phyloP scores from a whole-genome alignment of 495 filamentous ascomycete genomes.

The Neohortaea acidophila region DNA sequence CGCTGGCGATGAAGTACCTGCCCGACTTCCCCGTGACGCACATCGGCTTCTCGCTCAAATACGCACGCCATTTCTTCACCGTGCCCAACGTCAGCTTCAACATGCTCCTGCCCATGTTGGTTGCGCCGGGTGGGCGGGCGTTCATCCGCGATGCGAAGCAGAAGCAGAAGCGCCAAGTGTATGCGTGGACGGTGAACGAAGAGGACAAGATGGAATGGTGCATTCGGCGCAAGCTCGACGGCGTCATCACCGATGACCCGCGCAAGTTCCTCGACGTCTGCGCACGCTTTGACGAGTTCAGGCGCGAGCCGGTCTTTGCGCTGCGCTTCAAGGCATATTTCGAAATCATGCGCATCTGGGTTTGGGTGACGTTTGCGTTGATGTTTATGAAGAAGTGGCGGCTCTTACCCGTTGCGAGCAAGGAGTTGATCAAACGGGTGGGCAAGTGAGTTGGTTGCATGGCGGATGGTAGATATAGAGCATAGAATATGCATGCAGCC shows the following conservation, averaged over 20 bases:
- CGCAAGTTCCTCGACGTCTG: slow-evolving; percentile 35
- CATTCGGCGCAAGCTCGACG: slow-evolving; percentile 38
- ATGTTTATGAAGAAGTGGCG: slow-evolving; percentile 16
- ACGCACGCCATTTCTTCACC: slow-evolving; percentile 54
- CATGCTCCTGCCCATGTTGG: slow-evolving; percentile 48
- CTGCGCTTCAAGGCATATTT: slow-evolving; percentile 13
- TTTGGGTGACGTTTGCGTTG: slow-evolving; percentile 15
- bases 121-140: slow-evolving; percentile 42
- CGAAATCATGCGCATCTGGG: slow-evolving; percentile 17
- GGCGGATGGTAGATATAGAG: too few relatives aligned
- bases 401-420: slow-evolving; percentile 13
- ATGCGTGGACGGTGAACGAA: slow-evolving; percentile 77
- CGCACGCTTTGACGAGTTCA: slow-evolving; percentile 17
- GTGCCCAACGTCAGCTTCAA: slow-evolving; percentile 56
- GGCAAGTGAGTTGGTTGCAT: too few relatives aligned
- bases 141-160: slow-evolving; percentile 48
- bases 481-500: too few relatives aligned
- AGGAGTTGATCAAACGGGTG: slow-evolving; percentile 10
- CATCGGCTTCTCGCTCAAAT: slow-evolving; percentile 54
- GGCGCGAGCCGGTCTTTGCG: slow-evolving; percentile 1
- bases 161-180: slow-evolving; percentile 40
- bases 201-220: slow-evolving; percentile 59
- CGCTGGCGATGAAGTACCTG: slow-evolving; percentile 42
- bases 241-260: slow-evolving; percentile 43
- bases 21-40: slow-evolving; percentile 52